These are phyloP conservation scores for Penicillium sp. DNA, from an alignment of 2,329 filamentous ascomycete species.

Conservation along the genomic window DNA sequence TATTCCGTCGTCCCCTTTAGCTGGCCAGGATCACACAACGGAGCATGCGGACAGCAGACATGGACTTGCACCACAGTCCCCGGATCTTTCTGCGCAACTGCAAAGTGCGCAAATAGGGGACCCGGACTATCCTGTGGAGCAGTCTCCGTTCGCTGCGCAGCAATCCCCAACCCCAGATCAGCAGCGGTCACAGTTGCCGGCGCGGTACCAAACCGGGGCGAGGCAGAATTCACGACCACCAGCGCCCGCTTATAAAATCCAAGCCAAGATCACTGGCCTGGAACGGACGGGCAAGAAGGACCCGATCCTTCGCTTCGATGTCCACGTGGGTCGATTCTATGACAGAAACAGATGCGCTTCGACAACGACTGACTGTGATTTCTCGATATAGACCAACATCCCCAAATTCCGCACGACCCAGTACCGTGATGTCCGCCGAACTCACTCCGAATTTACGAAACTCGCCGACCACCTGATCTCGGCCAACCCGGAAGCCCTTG, in stretches of 20 bases:
- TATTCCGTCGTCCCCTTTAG: slow-evolving; percentile 43
- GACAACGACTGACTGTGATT: slow-evolving; percentile 7
- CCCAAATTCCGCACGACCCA: slow-evolving; percentile 96
- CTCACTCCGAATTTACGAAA: slow-evolving; percentile 94
- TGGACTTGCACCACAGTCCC: slow-evolving; percentile 37
- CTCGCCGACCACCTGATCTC: slow-evolving; percentile 95
- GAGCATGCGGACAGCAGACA: slow-evolving; percentile 27
- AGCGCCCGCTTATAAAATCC: slow-evolving; percentile 75
- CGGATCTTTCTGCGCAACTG: slow-evolving; percentile 44
- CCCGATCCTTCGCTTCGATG: slow-evolving; percentile 89
- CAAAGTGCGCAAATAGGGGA: slow-evolving; percentile 43
- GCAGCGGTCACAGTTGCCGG: slow-evolving; percentile 44
- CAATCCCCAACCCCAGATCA: slow-evolving; percentile 38
- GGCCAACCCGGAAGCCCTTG: slow-evolving; percentile 92
- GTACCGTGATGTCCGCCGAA: slow-evolving; percentile 92
- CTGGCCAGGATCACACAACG: slow-evolving; percentile 37
- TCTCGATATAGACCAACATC: slow-evolving; percentile 76
- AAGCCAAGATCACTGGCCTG: slow-evolving; percentile 90
- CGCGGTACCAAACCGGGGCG: slow-evolving; percentile 48
- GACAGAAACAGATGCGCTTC: slow-evolving; percentile 4
- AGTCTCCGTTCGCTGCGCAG: slow-evolving; percentile 37
- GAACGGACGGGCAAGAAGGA: slow-evolving; percentile 95
- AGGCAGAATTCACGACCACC: slow-evolving; percentile 43
- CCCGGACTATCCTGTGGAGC: slow-evolving; percentile 38
- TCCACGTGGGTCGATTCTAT: slow-evolving; percentile 67